Base-by-base conservation (phyloP, 176 grass and related monocot genomes). In the Zoysia pacifica region DNA sequence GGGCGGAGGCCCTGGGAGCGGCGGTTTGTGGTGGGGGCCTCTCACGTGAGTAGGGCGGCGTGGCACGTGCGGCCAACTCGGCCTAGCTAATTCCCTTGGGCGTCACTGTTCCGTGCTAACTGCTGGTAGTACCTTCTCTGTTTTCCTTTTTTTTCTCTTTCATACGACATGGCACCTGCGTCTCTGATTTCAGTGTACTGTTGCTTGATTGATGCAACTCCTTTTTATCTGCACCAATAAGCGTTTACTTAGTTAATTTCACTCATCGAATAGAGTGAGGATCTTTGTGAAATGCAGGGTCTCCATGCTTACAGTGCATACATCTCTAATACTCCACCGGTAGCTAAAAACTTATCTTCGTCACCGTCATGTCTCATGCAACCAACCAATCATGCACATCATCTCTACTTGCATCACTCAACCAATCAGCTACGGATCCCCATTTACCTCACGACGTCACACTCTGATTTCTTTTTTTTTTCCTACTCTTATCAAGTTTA, bases 11-110 rank as follows among this genome's bases (percentile, higher is more conserved):
- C 42, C 77, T 60, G 77, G 3, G 11, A 72, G 67, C 73, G 87
- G 83, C 79, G 67, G 89, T 83, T 80, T 46, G 59, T 78, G 54
- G 28, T 28, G 28, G 28, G 83, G 87, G 60, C 47, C 78, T 41
- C 37, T 38, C 78, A 74, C 77, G 80, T 74, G 74, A 62, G 40
- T 13, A 10, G 80, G 86, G 56, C 75, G 74, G 75, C 79, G 88
- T 35, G 62, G 83, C 88, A 90, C 84, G 84, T 90, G 88, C 48
- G 84, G 11, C 4, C 84, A 72, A 43, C 77, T 11, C 65, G 36
- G 36, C 64, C 69, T 44, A 58, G 28, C 28, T 28, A 49, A 65
- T 76, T 43, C 65, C 59, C 9, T 28, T 65, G 18, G 8, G 4
- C 20, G 42, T 72, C 77, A 72, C 65, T 66, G 72, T 85, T 48